Percentiles rank a stretch among this genome's conserved stretches.
Conservation (phyloP, 257 asterid species). For the Nicotiana tabacum region DNA sequence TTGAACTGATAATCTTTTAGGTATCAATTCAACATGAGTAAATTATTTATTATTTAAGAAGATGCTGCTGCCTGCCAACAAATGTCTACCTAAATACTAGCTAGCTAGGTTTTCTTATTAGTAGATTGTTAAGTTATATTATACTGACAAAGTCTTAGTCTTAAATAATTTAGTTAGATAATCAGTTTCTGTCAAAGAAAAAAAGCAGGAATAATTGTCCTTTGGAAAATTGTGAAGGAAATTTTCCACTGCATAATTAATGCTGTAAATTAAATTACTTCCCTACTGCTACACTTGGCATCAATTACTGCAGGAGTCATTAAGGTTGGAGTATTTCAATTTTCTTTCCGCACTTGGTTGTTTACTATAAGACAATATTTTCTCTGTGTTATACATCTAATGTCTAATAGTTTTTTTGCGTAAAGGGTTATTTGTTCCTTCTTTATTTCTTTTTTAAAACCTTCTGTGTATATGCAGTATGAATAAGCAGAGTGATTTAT, state of each 20-base stretch:
- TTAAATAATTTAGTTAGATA: not conserved
- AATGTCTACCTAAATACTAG: not conserved
- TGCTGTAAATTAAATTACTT: not conserved
- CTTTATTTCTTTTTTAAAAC: too few species aligned
- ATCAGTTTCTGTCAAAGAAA: not conserved
- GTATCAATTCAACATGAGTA: too few species aligned
- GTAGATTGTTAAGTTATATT: not conserved
- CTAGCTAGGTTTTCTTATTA: conserved; percentile 1
- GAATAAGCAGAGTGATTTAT: not conserved
- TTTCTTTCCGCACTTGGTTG: not conserved
- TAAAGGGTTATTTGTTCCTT: not conserved
- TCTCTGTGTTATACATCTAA: not conserved
- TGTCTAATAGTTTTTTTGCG: not conserved
- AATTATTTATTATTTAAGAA: too few species aligned
- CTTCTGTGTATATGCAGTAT: not conserved
- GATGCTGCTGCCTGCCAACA: not conserved
- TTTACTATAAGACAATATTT: not conserved
- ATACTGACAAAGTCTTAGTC: not conserved
- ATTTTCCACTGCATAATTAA: not conserved
- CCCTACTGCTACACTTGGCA: not conserved
- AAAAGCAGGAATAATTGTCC: not conserved
- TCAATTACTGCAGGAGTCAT: not conserved
- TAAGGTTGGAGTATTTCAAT: not conserved
- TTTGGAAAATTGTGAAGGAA: not conserved
- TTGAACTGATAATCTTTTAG: too few species aligned